Percentiles rank a stretch among this genome's conserved stretches.
phyloP scores from a whole-genome alignment of 768 basidiomycete genomes.

The Strobilomyces confusus region DNA sequence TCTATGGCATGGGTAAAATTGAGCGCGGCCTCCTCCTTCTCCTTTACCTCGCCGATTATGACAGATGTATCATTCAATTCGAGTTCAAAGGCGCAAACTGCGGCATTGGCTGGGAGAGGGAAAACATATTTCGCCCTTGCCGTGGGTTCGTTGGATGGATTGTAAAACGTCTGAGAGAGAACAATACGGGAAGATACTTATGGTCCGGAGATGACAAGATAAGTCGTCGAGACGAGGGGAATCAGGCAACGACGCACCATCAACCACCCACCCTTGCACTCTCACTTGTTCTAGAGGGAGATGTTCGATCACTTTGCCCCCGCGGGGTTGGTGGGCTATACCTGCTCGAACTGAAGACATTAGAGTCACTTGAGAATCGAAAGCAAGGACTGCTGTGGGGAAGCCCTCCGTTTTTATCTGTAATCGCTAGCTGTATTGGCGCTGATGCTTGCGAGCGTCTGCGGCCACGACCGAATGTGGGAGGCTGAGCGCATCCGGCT shows the following conservation, averaged over 20 bases:
- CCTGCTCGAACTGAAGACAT: constrained; percentile 24
- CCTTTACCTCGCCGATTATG: constrained; percentile 45
- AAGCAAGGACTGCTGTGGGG: constrained; percentile 3
- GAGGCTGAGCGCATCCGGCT: background rate
- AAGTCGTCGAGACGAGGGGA: background rate
- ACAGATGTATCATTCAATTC: constrained; percentile 39
- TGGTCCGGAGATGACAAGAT: background rate
- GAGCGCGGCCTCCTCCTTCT: constrained; percentile 40
- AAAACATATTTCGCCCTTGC: constrained; percentile 52
- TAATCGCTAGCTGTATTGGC: constrained; percentile 6
- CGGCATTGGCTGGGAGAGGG: constrained; percentile 53
- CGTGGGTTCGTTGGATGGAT: constrained; percentile 36
- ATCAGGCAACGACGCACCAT: constrained; percentile 31
- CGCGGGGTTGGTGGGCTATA: constrained; percentile 30
- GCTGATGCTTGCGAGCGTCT: background rate
- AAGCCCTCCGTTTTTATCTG: constrained; percentile 9
- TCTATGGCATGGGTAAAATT: constrained; percentile 39
- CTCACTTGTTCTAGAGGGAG: constrained; percentile 41
- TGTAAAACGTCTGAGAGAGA: constrained; percentile 39
- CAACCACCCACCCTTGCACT: constrained; percentile 40
- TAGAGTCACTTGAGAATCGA: background rate
- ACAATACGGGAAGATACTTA: constrained; percentile 41
- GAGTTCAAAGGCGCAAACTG: constrained; percentile 53
- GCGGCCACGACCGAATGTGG: constrained; percentile 3
- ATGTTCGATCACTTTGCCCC: constrained; percentile 22